These are phyloP conservation scores for Polychaeton citri DNA, from an alignment of 2,329 filamentous ascomycete species.

Conservation along the genomic window DNA sequence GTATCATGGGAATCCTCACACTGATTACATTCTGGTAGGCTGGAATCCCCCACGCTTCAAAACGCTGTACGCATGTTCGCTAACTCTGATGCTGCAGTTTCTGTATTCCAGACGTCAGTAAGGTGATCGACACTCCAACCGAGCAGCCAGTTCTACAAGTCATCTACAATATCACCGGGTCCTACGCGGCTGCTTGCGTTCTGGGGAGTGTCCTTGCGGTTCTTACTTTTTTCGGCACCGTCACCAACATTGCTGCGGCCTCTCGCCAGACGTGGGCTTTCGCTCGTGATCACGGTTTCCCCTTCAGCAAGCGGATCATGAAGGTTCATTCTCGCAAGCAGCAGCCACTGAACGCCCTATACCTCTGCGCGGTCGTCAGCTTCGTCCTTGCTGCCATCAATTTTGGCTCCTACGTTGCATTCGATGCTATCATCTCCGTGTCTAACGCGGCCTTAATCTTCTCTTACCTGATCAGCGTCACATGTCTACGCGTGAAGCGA, in stretches of 20 bases:
- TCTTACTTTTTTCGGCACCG: slow-evolving; percentile 30
- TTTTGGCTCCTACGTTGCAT: slow-evolving; percentile 25
- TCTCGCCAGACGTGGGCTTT: slow-evolving; percentile 52
- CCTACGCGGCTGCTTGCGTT: slow-evolving; percentile 16
- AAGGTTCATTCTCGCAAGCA: neutral
- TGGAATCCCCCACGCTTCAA: too few relatives aligned
- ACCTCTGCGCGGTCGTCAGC: slow-evolving; percentile 5
- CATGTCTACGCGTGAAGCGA: slow-evolving; percentile 7
- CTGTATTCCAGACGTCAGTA: slow-evolving; percentile 15
- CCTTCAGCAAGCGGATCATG: slow-evolving; percentile 32
- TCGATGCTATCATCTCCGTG: slow-evolving; percentile 30
- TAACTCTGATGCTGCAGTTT: too few relatives aligned
- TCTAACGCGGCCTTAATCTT: slow-evolving; percentile 20
- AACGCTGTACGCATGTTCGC: too few relatives aligned
- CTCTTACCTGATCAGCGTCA: slow-evolving; percentile 9
- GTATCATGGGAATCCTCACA: slow-evolving; percentile 16
- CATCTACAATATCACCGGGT: slow-evolving; percentile 17
- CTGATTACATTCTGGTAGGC: slow-evolving; percentile 20
- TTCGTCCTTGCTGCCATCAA: slow-evolving; percentile 23
- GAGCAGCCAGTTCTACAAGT: slow-evolving; percentile 19
- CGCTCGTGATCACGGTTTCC: slow-evolving; percentile 47
- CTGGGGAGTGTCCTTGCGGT: slow-evolving; percentile 19
- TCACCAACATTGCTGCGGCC: slow-evolving; percentile 44
- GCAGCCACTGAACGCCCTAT: slow-evolving; percentile 12
- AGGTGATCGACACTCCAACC: slow-evolving; percentile 15